Evolutionary conservation across 2,329 filamentous ascomycete species (phyloP).

Genomic region (Cladophialophora carrionii): DNA sequence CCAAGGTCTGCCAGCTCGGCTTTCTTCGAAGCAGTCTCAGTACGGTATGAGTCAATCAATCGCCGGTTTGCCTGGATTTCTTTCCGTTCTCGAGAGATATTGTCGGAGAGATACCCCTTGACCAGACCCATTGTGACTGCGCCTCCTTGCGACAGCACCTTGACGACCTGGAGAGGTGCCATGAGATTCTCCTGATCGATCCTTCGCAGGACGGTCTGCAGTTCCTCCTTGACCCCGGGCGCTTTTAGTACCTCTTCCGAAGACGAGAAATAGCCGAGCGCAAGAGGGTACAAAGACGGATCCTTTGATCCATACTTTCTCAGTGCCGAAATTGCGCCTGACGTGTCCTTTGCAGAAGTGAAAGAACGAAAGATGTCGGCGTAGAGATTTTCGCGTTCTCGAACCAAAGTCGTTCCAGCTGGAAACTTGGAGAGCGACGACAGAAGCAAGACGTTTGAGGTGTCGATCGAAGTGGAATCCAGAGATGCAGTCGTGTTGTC

Average conservation of each 20-base stretch:
- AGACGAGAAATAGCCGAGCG: conserved; percentile 90
- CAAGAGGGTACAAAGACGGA: conserved; percentile 88
- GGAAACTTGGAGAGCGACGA: conserved; percentile 90
- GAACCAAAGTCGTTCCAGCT: conserved; percentile 87
- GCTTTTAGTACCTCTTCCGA: conserved; percentile 79
- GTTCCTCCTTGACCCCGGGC: conserved; percentile 73
- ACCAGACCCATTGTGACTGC: conserved; percentile 98
- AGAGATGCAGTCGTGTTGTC: conserved; percentile 58
- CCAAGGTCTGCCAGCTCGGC: conserved; percentile 76
- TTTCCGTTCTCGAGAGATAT: conserved; percentile 82
- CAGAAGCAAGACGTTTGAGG: conserved; percentile 88
- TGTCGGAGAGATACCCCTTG: conserved; percentile 85
- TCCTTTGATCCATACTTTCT: conserved; percentile 90
- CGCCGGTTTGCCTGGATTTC: conserved; percentile 84
- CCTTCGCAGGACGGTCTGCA: conserved; percentile 76
- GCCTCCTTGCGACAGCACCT: conserved; percentile 76
- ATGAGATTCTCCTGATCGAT: conserved; percentile 91
- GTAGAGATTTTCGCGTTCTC: conserved; percentile 86
- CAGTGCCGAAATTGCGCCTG: conserved; percentile 84
- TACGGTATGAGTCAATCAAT: conserved; percentile 79
- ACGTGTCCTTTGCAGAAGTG: conserved; percentile 87
- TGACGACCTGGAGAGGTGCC: conserved; percentile 94
- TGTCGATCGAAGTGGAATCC: conserved; percentile 70
- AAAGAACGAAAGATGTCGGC: conserved; percentile 98
- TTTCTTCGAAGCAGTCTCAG: conserved; percentile 79